These are phyloP conservation scores for Fragaria iinumae DNA, from an alignment of 306 rosid species.

Conservation along the genomic window DNA sequence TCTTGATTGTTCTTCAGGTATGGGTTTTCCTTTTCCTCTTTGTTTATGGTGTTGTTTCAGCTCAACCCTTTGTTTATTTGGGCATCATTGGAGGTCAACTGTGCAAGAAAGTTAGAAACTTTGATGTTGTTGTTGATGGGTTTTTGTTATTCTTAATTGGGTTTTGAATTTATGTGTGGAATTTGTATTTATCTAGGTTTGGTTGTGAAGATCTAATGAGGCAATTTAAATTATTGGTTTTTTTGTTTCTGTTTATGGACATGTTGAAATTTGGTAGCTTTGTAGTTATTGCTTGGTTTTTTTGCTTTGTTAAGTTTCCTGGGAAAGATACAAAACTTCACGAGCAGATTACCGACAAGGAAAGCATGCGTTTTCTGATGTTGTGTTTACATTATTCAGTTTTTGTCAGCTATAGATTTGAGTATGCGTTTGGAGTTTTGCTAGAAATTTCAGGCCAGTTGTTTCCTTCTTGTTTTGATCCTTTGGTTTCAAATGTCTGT, in stretches of 20 bases:
- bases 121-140: conserved; percentile 25
- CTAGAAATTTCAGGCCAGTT: neutral
- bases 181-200: conserved; percentile 12
- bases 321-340: conserved; percentile 6
- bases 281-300: conserved; percentile 8
- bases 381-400: conserved; percentile 2
- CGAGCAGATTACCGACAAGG: neutral
- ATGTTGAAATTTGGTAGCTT: neutral
- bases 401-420: conserved; percentile 10
- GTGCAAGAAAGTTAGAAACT: neutral
- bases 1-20: conserved; percentile 41
- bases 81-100: conserved; percentile 3
- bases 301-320: conserved; percentile 1
- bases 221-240: neutral
- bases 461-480: neutral
- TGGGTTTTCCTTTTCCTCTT: conserved; percentile 21
- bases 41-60: neutral
- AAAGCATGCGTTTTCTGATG: neutral
- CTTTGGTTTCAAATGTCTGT: neutral
- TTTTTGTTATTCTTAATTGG: conserved; percentile 20
- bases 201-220: conserved; percentile 38
- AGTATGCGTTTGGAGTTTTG: conserved; percentile 12
- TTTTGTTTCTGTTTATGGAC: neutral
- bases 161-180: neutral
- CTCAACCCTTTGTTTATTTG: conserved; percentile 11